Conservation (phyloP, 2,329 filamentous ascomycete genomes). For the Pseudogymnoascus sp. region DNA sequence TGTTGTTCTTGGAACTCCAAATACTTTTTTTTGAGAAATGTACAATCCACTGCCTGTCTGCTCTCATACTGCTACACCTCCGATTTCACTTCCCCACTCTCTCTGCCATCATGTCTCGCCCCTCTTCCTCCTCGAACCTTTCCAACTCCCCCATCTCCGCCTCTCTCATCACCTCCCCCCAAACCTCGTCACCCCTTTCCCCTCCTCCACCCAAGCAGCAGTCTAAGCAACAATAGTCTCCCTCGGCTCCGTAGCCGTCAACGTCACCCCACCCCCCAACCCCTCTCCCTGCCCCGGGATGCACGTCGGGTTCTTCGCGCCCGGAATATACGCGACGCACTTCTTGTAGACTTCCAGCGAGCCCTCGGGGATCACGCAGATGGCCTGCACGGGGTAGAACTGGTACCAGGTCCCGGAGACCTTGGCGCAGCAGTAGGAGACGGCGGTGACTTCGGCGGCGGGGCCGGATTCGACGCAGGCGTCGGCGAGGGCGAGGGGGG, state of each 20-base stretch:
- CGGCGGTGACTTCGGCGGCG: slow-evolving; percentile 15
- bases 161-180: too few species aligned
- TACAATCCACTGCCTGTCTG: background rate
- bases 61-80: background rate
- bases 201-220: background rate
- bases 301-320: slow-evolving; percentile 15
- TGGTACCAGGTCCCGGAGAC: slow-evolving; percentile 19
- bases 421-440: slow-evolving; percentile 16
- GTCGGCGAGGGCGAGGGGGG: slow-evolving; percentile 12
- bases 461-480: slow-evolving; percentile 20
- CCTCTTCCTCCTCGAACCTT: background rate
- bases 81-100: background rate
- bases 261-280: slow-evolving; percentile 1
- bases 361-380: slow-evolving; percentile 15
- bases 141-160: too few species aligned
- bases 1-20: background rate
- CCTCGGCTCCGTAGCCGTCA: background rate
- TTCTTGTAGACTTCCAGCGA: slow-evolving; percentile 9
- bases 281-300: slow-evolving; percentile 17
- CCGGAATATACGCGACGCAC: slow-evolving; percentile 11
- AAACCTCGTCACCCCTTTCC: background rate
- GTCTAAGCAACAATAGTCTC: background rate
- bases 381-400: slow-evolving; percentile 19
- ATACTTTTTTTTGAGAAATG: background rate
- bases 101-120: background rate